A percentile compares a stretch with the other conserved stretches of the same genome.
phyloP scores from a whole-genome alignment of 1,284 basidiomycete genomes.

The Rhodotorula sp. region DNA sequence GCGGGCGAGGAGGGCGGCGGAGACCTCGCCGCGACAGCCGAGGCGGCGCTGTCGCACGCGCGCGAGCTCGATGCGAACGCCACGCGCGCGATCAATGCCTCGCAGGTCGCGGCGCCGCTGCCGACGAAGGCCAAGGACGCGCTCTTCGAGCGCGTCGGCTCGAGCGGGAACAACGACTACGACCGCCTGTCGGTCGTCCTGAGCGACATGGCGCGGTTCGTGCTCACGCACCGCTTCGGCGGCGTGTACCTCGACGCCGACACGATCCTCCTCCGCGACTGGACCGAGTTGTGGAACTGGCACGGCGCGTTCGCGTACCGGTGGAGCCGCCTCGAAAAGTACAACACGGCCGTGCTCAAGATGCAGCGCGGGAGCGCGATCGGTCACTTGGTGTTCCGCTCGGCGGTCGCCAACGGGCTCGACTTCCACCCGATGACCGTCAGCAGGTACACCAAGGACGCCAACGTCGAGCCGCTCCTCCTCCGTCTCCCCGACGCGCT shows the following conservation, averaged over 20 bases:
- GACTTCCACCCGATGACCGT: constrained; percentile 88
- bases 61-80: constrained; percentile 26
- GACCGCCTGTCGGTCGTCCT: constrained; percentile 78
- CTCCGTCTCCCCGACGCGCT: constrained; percentile 78
- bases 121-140: constrained; percentile 58
- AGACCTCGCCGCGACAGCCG: constrained; percentile 44
- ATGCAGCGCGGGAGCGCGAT: constrained; percentile 79
- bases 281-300: constrained; percentile 88
- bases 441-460: constrained; percentile 74
- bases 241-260: constrained; percentile 86
- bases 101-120: constrained; percentile 12
- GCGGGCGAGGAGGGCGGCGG: constrained; percentile 33
- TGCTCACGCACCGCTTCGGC: constrained; percentile 79
- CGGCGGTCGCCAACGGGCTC: constrained; percentile 77
- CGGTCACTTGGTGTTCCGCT: constrained; percentile 77
- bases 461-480: constrained; percentile 69
- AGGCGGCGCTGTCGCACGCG: constrained; percentile 37
- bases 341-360: constrained; percentile 83
- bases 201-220: constrained; percentile 83
- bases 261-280: constrained; percentile 82
- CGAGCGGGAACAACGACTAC: constrained; percentile 66
- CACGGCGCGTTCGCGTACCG: constrained; percentile 83
- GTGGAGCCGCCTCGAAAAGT: constrained; percentile 76
- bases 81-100: constrained; percentile 16
- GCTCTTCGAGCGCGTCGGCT: constrained; percentile 71